phyloP scores from a whole-genome alignment of 2,329 filamentous ascomycete species.

The Dactylellina haptotyla region DNA sequence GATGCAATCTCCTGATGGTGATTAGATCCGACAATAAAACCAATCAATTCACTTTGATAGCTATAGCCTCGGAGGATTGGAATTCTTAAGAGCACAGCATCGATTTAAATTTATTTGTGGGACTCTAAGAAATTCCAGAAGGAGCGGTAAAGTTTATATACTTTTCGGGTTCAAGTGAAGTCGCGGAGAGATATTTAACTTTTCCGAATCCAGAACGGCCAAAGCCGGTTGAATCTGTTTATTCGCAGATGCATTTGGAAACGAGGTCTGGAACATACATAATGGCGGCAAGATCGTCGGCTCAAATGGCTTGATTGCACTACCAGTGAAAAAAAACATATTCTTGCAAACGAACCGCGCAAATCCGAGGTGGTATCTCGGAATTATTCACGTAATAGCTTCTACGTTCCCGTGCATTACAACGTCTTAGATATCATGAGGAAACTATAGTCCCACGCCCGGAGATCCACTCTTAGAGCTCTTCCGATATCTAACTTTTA shows the following conservation, averaged over 20 bases:
- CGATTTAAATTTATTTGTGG: background rate
- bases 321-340: background rate
- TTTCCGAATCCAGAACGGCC: conserved; percentile 23
- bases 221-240: conserved; percentile 23
- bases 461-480: conserved; percentile 14
- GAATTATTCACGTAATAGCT: conserved; percentile 22
- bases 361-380: conserved; percentile 7
- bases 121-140: background rate
- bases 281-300: conserved; percentile 32
- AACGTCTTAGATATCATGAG: conserved; percentile 3
- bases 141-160: conserved; percentile 42
- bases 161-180: conserved; percentile 23
- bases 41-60: background rate
- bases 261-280: background rate
- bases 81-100: background rate
- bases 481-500: background rate
- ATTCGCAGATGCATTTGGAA: conserved; percentile 18
- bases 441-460: background rate
- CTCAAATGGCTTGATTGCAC: conserved; percentile 3
- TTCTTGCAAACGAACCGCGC: background rate
- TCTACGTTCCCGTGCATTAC: no score
- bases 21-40: background rate
- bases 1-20: background rate
- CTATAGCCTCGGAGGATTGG: conserved; percentile 1
- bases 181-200: conserved; percentile 43